These are phyloP conservation scores for Saturnispora silvae DNA, from an alignment of 805 yeast genomes.

Conservation along the genomic window DNA sequence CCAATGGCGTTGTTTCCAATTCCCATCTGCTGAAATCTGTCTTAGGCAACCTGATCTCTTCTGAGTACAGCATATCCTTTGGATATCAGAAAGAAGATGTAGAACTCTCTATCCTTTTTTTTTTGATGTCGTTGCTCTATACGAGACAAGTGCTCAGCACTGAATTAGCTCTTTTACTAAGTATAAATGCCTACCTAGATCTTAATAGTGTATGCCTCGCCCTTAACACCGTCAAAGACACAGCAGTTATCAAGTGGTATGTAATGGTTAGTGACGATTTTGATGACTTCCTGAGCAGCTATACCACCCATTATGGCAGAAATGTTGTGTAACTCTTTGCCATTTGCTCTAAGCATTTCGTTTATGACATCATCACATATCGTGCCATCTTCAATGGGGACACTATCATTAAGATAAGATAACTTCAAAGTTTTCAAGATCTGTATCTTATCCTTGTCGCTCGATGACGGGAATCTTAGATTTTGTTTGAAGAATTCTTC, in stretches of 20 bases:
- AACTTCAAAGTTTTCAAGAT: not conserved
- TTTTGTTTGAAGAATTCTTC: constrained; percentile 19
- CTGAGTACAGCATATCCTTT: constrained; percentile 58
- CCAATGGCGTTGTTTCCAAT: constrained; percentile 54
- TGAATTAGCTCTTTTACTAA: too few relatives aligned
- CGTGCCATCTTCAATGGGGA: constrained; percentile 9
- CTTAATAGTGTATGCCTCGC: constrained; percentile 27
- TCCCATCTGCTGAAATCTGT: constrained; percentile 76
- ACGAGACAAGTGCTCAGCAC: too few relatives aligned
- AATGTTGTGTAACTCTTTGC: constrained; percentile 43
- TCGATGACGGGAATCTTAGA: constrained; percentile 14
- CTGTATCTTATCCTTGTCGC: not conserved
- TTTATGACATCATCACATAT: constrained; percentile 29
- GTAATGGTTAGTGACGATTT: constrained; percentile 68
- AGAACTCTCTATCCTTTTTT: too few relatives aligned
- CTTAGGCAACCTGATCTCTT: constrained; percentile 49
- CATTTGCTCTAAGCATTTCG: constrained; percentile 32
- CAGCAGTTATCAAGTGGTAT: constrained; percentile 63
- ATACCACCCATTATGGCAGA: constrained; percentile 74
- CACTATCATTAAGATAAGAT: not conserved
- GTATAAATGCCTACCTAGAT: not conserved
- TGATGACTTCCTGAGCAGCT: constrained; percentile 75
- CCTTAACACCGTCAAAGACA: constrained; percentile 61
- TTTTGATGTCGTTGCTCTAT: not conserved
- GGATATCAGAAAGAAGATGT: not conserved